A percentile compares a stretch with the other conserved stretches of the same genome.
Evolutionary conservation across 1,284 basidiomycete genomes (phyloP).

Genomic region (Gymnopus androsaceus): DNA sequence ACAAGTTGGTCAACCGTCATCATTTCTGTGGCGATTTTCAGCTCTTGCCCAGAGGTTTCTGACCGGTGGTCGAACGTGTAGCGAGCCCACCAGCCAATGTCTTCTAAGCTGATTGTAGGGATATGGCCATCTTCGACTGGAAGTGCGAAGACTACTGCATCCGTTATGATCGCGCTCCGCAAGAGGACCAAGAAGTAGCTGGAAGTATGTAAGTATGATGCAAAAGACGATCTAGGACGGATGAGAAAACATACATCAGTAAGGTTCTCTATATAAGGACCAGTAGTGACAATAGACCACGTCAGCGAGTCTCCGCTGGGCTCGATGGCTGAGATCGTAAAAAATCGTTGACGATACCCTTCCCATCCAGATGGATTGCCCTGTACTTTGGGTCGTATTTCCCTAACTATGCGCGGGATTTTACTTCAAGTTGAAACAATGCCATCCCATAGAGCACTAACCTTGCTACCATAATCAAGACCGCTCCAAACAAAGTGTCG

Average conservation of each 20-base stretch:
- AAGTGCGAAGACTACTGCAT: neutral
- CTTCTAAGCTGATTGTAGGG: constrained; percentile 47
- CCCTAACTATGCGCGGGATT: neutral
- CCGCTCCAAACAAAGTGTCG: constrained; percentile 51
- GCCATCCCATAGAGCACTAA: constrained; percentile 16
- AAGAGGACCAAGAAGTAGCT: neutral
- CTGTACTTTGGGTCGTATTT: neutral
- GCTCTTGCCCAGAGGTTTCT: constrained; percentile 39
- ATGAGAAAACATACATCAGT: neutral
- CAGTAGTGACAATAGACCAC: constrained; percentile 24
- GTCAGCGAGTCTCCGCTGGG: neutral
- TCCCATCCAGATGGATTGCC: neutral
- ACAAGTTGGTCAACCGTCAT: constrained; percentile 46
- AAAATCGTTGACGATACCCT: neutral
- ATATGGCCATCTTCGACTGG: constrained; percentile 32
- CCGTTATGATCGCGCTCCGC: neutral
- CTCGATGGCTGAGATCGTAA: neutral
- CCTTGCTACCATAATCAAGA: constrained; percentile 47
- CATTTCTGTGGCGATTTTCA: constrained; percentile 43
- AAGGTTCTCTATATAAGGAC: constrained; percentile 37
- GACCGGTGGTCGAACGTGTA: no score
- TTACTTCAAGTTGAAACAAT: neutral
- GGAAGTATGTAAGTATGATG: neutral
- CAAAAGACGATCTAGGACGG: neutral
- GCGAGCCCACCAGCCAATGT: no score